Evolutionary conservation across 2,329 filamentous ascomycete genomes (phyloP).

Genomic region (Diaporthe longicolla): DNA sequence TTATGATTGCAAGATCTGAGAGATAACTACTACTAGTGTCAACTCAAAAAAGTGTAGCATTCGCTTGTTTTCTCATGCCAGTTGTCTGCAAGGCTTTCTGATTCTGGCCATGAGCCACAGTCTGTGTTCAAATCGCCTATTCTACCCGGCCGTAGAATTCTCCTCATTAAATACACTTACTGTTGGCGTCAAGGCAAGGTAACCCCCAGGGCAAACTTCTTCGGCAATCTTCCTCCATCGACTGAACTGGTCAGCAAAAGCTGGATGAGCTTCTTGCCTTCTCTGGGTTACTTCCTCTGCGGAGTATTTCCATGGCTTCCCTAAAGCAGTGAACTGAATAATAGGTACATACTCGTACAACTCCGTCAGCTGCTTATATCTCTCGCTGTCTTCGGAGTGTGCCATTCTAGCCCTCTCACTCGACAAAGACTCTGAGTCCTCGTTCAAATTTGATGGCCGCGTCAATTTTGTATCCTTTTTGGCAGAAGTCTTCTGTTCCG

Average conservation of each 20-base stretch:
- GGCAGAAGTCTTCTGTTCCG: accelerated
- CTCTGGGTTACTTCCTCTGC: neutral
- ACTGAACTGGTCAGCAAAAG: slow-evolving; percentile 3
- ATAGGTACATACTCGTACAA: slow-evolving; percentile 21
- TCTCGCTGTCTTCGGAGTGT: neutral
- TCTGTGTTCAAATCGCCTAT: neutral
- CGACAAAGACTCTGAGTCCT: neutral
- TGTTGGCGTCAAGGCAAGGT: neutral
- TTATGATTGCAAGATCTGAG: no score
- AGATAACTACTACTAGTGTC: no score
- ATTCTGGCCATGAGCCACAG: no score
- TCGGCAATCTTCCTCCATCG: neutral
- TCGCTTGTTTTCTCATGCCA: no score
- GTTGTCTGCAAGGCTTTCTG: neutral
- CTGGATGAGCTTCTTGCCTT: slow-evolving; percentile 12
- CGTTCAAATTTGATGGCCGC: neutral
- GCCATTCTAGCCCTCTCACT: no score
- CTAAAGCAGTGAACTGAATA: slow-evolving; percentile 25
- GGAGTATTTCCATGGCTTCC: slow-evolving; percentile 14
- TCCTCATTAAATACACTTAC: neutral
- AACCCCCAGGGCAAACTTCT: neutral
- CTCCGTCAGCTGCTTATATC: slow-evolving; percentile 1
- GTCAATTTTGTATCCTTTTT: neutral
- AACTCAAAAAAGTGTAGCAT: neutral
- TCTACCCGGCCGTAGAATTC: neutral